Evolutionary conservation across 2,329 filamentous ascomycete genomes (phyloP).

Genomic region (Epichloe elymi): DNA sequence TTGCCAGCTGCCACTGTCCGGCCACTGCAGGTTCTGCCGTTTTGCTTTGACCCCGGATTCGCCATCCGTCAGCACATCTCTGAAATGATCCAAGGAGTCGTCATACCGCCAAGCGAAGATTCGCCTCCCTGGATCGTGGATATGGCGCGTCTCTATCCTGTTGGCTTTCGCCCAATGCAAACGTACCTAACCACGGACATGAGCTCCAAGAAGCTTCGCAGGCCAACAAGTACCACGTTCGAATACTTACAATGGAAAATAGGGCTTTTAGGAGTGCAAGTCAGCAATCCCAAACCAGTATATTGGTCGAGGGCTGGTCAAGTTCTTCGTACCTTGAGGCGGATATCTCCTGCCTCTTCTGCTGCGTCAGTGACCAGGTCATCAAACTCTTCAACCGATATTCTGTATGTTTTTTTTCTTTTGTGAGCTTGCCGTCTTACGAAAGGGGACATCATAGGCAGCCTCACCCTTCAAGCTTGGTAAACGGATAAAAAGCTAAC

Average conservation of each 20-base stretch:
- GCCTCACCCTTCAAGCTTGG: conserved; percentile 32
- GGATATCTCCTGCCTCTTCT: conserved; percentile 37
- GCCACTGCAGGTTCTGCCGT: too few species aligned
- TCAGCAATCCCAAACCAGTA: not conserved
- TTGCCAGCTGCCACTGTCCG: not conserved
- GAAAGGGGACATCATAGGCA: not conserved
- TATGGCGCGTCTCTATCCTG: conserved; percentile 6
- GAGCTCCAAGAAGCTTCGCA: not conserved
- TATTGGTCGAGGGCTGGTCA: not conserved
- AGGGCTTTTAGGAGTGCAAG: conserved; percentile 29
- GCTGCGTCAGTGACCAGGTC: conserved; percentile 42
- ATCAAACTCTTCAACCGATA: conserved; percentile 44
- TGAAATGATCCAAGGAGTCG: too few species aligned
- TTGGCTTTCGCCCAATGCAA: conserved; percentile 47
- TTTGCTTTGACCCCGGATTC: too few species aligned
- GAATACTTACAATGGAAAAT: conserved; percentile 44
- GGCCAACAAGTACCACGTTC: not conserved
- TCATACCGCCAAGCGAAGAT: not conserved
- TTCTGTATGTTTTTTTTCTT: conserved; percentile 23
- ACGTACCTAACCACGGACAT: conserved; percentile 34
- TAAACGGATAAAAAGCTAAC: conserved; percentile 43
- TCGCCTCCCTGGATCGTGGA: not conserved
- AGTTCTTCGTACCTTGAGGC: conserved; percentile 34
- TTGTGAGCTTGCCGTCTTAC: not conserved
- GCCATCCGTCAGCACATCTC: not conserved